Percentiles rank a stretch among this genome's conserved stretches.
Conservation (phyloP, 2,329 filamentous ascomycete species). For the Aspergillus phoenicis region DNA sequence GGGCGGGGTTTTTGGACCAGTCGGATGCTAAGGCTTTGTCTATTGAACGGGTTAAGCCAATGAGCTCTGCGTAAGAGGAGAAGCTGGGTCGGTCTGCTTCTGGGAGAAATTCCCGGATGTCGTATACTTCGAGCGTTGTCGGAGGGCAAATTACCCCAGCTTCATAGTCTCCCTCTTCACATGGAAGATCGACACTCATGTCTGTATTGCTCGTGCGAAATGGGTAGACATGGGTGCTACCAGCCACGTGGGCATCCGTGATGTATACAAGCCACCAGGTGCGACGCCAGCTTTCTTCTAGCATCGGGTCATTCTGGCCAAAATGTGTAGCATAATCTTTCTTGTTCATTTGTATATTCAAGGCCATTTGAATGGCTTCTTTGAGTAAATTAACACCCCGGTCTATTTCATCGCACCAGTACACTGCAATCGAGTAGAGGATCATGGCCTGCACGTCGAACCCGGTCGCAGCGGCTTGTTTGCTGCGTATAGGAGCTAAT, state of each 20-base stretch:
- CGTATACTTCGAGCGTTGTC: neutral
- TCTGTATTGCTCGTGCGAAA: conserved; percentile 27
- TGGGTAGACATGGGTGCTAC: conserved; percentile 43
- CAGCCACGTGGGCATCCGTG: conserved; percentile 78
- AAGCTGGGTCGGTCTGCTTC: conserved; percentile 22
- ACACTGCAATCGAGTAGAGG: conserved; percentile 24
- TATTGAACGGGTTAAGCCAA: conserved; percentile 23
- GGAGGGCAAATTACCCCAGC: too few relatives aligned
- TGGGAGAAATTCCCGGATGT: conserved; percentile 32
- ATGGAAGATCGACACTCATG: too few relatives aligned
- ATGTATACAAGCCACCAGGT: conserved; percentile 55
- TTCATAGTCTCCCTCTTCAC: too few relatives aligned
- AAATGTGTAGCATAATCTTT: too few relatives aligned
- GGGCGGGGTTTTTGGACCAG: too few relatives aligned
- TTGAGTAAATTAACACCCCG: too few relatives aligned
- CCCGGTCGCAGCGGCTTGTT: neutral
- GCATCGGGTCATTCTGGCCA: too few relatives aligned
- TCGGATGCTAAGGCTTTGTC: too few relatives aligned
- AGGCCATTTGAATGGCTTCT: too few relatives aligned
- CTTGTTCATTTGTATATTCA: too few relatives aligned
- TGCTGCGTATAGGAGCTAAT: too few relatives aligned
- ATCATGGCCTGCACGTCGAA: conserved; percentile 27
- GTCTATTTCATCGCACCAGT: conserved; percentile 21
- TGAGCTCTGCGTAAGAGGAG: conserved; percentile 35
- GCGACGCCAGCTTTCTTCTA: conserved; percentile 35